Evolutionary conservation across 345 rosid genomes (phyloP), one percentile per base, ranked within the genome.

Genomic region (Draba incana): DNA sequence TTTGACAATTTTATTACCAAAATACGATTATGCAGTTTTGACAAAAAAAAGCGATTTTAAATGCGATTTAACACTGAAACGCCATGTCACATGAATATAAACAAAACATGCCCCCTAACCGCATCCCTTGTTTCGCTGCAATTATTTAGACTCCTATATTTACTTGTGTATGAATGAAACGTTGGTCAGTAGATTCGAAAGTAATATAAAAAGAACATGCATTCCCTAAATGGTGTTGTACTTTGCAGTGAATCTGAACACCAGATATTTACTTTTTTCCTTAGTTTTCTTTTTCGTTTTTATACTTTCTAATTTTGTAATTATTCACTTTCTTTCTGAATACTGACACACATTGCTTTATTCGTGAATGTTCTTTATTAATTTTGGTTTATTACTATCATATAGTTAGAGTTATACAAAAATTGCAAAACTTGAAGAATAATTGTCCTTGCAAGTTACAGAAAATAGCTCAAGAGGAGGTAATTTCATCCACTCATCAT

Each of bases 401-500:
- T 16, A 58, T 27, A 64, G 72, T 15, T 13, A 44, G 25, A 47
- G 57, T 46, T 31, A 20, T 20, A 45, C 58, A 30, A 50, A 64
- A 30, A 10, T 8, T 48, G 59, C 65, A 64, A 48, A 72, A 52
- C 47, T 43, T 31, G 68, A 42, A 71, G 52, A 48, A 57, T 72
- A 52, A 58, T 42, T 66, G 69, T 71, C 63, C 63, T 62, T 62
- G 69, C 30, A 53, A 55, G 16, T 44, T 62, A 71, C 69, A 70
- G 31, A 62, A 49, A 11, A 14, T 30, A 72, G 24, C 77, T 73
- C 77, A 72, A 55, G 77, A 66, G 61, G 50, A 31, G 15, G 38
- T 31, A 64, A 64, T 39, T 10, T 57, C 11, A 64, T 50, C 38
- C 67, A 73, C 66, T 73, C 77, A 66, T 50, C 62, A 73, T 66